phyloP scores from a whole-genome alignment of 805 yeast species.

The Wickerhamiella australiensis region DNA sequence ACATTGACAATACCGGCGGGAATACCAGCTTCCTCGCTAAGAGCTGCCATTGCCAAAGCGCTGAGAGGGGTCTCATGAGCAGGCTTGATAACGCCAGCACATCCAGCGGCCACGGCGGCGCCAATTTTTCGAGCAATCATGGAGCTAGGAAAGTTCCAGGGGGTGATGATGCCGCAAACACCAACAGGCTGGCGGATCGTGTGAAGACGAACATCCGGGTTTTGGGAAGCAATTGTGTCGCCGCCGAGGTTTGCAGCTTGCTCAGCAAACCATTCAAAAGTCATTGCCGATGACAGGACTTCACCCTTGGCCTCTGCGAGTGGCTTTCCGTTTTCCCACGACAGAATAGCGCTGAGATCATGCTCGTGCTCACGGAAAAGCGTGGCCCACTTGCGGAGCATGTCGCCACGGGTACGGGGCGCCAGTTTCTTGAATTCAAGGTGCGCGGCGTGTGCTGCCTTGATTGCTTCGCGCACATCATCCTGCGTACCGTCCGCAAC shows the following conservation, averaged over 20 bases:
- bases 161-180: slow-evolving; percentile 65
- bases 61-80: slow-evolving; percentile 65
- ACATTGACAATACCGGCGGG: slow-evolving; percentile 61
- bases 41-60: slow-evolving; percentile 53
- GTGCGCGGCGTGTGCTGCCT: slow-evolving; percentile 44
- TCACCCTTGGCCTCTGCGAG: slow-evolving; percentile 62
- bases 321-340: slow-evolving; percentile 68
- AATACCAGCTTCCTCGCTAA: slow-evolving; percentile 55
- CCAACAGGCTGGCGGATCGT: slow-evolving; percentile 68
- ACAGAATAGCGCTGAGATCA: slow-evolving; percentile 53
- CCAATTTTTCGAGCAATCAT: slow-evolving; percentile 66
- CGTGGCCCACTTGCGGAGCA: slow-evolving; percentile 41
- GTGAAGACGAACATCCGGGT: slow-evolving; percentile 37
- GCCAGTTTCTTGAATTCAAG: slow-evolving; percentile 39
- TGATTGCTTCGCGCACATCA: slow-evolving; percentile 42
- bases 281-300: slow-evolving; percentile 52
- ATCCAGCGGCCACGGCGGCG: slow-evolving; percentile 71
- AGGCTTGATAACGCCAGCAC: slow-evolving; percentile 66
- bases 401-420: slow-evolving; percentile 42
- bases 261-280: slow-evolving; percentile 83
- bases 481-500: slow-evolving; percentile 47
- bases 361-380: slow-evolving; percentile 46
- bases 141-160: slow-evolving; percentile 77
- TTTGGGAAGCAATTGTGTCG: slow-evolving; percentile 48
- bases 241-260: slow-evolving; percentile 58